A percentile compares a stretch with the other conserved stretches of the same genome.
These are phyloP conservation scores for Oryza officinalis DNA, from an alignment of 176 grass and related monocot species.

Conservation along the genomic window DNA sequence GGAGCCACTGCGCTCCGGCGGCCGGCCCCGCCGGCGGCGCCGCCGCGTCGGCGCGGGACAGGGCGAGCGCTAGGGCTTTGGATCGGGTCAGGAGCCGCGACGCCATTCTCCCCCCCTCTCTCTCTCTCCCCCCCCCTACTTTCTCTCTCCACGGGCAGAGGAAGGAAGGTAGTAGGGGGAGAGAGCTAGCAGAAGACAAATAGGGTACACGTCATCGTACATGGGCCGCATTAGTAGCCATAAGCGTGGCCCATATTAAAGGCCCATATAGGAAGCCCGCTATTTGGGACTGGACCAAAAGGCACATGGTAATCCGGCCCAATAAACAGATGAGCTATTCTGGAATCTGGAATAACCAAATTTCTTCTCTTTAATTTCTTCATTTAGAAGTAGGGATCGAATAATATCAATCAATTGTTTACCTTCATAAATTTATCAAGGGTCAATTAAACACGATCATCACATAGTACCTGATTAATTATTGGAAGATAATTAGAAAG, in stretches of 20 bases:
- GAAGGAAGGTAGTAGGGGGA: background rate
- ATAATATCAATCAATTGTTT: slow-evolving; percentile 22
- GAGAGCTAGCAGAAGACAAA: background rate
- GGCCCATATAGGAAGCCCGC: background rate
- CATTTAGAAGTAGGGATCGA: background rate
- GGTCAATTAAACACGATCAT: slow-evolving; percentile 24
- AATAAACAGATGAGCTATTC: too few species aligned
- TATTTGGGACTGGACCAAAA: background rate
- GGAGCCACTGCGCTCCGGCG: background rate
- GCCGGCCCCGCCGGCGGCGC: background rate
- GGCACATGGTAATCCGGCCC: too few species aligned
- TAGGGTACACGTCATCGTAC: background rate
- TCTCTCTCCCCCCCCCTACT: background rate
- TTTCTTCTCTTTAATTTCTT: too few species aligned
- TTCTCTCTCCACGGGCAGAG: background rate
- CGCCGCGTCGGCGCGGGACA: slow-evolving; percentile 19
- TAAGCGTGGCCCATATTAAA: background rate
- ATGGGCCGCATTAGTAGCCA: background rate
- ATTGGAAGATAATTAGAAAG: background rate
- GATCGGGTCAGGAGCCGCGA: slow-evolving; percentile 46
- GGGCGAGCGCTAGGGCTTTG: slow-evolving; percentile 44
- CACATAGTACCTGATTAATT: slow-evolving; percentile 5
- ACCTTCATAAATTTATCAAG: background rate
- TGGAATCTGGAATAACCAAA: too few species aligned
- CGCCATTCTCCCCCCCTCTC: slow-evolving; percentile 37